Conservation (phyloP, 2,329 filamentous ascomycete genomes). For the Epichloe baconii region DNA sequence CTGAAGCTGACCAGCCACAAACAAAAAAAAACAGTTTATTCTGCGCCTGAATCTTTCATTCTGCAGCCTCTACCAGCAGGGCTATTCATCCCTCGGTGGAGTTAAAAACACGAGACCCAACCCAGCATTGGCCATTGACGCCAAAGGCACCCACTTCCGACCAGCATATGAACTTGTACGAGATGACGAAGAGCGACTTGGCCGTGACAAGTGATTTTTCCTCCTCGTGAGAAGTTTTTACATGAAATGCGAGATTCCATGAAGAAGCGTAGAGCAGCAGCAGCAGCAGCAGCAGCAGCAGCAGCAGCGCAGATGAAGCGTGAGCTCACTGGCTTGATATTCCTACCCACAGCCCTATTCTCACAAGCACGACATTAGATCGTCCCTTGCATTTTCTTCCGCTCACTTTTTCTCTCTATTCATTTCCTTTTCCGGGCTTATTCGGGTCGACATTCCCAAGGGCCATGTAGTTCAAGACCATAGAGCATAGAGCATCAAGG, state of each 20-base stretch:
- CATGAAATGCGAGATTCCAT: not conserved
- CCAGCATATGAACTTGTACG: conserved; percentile 65
- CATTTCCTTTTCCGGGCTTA: not conserved
- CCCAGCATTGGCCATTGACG: conserved; percentile 46
- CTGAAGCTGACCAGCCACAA: too few relatives aligned
- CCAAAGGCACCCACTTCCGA: conserved; percentile 35
- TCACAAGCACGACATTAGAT: too few relatives aligned
- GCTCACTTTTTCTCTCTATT: not conserved
- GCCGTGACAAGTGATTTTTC: conserved; percentile 41
- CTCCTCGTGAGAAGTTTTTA: not conserved
- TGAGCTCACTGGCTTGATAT: not conserved
- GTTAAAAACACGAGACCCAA: conserved; percentile 83
- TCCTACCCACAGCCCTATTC: not conserved
- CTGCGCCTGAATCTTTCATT: conserved; percentile 69
- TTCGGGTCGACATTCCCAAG: not conserved
- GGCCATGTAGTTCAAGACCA: not conserved
- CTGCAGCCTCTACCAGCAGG: conserved; percentile 73
- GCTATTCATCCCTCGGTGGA: conserved; percentile 88
- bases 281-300: too few relatives aligned
- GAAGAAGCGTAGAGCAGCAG: too few relatives aligned
- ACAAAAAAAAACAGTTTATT: conserved; percentile 47
- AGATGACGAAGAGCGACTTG: conserved; percentile 68
- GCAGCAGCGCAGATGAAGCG: not conserved
- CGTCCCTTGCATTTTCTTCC: not conserved
- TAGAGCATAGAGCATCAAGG: conserved; percentile 3